phyloP scores from a whole-genome alignment of 129 eudicot species.

The Flaveria sonorensis region DNA sequence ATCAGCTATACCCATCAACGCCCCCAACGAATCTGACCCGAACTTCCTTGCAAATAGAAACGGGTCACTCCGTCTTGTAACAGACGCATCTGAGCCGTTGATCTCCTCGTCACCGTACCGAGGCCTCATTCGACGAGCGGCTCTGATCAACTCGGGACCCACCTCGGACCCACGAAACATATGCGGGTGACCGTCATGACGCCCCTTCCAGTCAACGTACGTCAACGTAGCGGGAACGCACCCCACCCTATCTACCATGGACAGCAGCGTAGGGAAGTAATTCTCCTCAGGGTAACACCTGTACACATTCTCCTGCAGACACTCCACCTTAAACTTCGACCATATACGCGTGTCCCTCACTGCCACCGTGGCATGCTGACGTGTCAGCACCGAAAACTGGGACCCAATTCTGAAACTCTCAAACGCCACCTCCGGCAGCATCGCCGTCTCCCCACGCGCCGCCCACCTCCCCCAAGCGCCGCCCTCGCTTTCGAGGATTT shows the following conservation, averaged over 20 bases:
- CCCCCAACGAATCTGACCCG: slow-evolving; percentile 46
- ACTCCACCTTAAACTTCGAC: slow-evolving; percentile 74
- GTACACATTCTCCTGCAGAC: slow-evolving; percentile 35
- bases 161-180: slow-evolving; percentile 51
- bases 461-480: slow-evolving; percentile 65
- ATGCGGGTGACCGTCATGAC: slow-evolving; percentile 73
- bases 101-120: slow-evolving; percentile 65
- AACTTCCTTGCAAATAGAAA: slow-evolving; percentile 88
- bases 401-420: slow-evolving; percentile 76
- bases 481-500: slow-evolving; percentile 55
- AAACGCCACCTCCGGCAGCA: slow-evolving; percentile 72
- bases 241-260: slow-evolving; percentile 64
- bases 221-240: slow-evolving; percentile 78
- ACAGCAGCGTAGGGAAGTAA: slow-evolving; percentile 78
- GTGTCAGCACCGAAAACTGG: slow-evolving; percentile 73
- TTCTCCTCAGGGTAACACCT: slow-evolving; percentile 96
- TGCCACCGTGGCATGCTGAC: slow-evolving; percentile 65
- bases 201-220: slow-evolving; percentile 78
- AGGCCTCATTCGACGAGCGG: slow-evolving; percentile 49
- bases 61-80: slow-evolving; percentile 42
- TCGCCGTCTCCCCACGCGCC: slow-evolving; percentile 79
- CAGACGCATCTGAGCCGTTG: slow-evolving; percentile 53
- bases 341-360: slow-evolving; percentile 64
- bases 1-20: slow-evolving; percentile 53
- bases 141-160: slow-evolving; percentile 54